These are phyloP conservation scores for Chrysosphaeria jannelii DNA, from an alignment of 2,329 filamentous ascomycete genomes.

Conservation along the genomic window DNA sequence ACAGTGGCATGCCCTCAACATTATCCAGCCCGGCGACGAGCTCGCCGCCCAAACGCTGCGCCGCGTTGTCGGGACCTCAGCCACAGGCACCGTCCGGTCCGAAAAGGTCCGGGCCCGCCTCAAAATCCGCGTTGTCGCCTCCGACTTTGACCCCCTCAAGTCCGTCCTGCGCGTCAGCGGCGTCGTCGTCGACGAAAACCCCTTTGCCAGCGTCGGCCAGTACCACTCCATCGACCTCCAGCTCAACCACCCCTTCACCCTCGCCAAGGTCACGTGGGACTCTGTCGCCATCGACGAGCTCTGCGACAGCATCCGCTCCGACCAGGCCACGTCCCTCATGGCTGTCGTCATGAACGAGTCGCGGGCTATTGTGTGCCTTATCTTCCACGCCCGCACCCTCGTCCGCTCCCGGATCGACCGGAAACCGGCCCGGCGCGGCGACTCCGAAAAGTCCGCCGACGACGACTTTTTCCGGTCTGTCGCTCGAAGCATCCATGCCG, in stretches of 20 bases:
- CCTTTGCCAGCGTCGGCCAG: conserved; percentile 20
- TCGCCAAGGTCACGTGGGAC: conserved; percentile 78
- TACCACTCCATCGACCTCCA: conserved; percentile 49
- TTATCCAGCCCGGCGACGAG: conserved; percentile 21
- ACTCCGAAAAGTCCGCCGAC: conserved; percentile 32
- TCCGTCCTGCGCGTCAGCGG: conserved; percentile 25
- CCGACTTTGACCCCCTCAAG: conserved; percentile 24
- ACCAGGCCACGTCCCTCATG: conserved; percentile 53
- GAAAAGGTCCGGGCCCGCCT: conserved; percentile 25
- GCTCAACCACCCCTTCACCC: conserved; percentile 57
- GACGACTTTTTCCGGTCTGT: conserved; percentile 54
- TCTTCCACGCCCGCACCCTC: conserved; percentile 53
- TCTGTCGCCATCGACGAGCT: conserved; percentile 57
- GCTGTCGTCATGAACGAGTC: conserved; percentile 88
- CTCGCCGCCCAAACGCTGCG: conserved; percentile 23
- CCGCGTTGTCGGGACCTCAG: conserved; percentile 18
- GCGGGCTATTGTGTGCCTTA: conserved; percentile 52
- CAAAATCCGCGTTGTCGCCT: conserved; percentile 23
- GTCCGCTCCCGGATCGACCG: conserved; percentile 38
- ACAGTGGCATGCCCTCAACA: conserved; percentile 27
- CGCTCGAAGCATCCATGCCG: no score
- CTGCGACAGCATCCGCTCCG: conserved; percentile 46
- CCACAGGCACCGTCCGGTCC: conserved; percentile 15
- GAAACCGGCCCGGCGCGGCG: background rate
- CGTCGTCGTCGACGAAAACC: conserved; percentile 20